Base-by-base conservation (phyloP, 805 yeast genomes). In the Torulaspora delbrueckii region DNA sequence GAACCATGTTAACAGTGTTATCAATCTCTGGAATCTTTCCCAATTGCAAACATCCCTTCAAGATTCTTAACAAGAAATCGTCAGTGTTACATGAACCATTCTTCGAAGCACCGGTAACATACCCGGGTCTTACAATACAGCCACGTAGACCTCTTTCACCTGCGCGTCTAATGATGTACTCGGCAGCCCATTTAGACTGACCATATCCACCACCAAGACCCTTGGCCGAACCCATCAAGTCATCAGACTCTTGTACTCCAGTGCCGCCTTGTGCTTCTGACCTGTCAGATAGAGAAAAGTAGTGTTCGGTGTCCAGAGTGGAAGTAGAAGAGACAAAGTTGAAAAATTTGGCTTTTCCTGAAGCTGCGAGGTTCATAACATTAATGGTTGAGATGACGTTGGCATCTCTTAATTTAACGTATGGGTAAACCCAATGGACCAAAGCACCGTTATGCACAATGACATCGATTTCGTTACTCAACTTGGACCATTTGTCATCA, bases 381-480 rank as follows among this genome's bases (percentile, higher is more conserved):
- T 90, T 86, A 48, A 91, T 68, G 0, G 98, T 85, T 36, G 96
- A 81, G 47, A 90, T 70, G 26, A 95, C 99, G 61, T 93, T 93
- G 27, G 98, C 93, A 54, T 87, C 96, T 57, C 98, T 79, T 59
- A 93, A 73, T 54, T 86, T 86, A 39, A 84, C 70, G 68, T 93
- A 93, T 23, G 99, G 98, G 65, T 86, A 93, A 2, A 90, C 96
- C 99, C 99, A 93, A 66, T 93, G 99, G 31, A 93, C 99, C 51
- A 90, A 74, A 13, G 99, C 99, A 72, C 98, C 99, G 57, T 93
- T 93, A 67, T 93, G 99, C 51, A 93, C 78, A 42, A 93, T 81
- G 3, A 83, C 82, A 65, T 95, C 99, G 47, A 91, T 72, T 1
- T 71, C 68, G 12, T 76, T 66, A 8, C 79, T 69, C 48, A 93